phyloP scores from a whole-genome alignment of 768 basidiomycete genomes.

The Podaxis mareebaensis region DNA sequence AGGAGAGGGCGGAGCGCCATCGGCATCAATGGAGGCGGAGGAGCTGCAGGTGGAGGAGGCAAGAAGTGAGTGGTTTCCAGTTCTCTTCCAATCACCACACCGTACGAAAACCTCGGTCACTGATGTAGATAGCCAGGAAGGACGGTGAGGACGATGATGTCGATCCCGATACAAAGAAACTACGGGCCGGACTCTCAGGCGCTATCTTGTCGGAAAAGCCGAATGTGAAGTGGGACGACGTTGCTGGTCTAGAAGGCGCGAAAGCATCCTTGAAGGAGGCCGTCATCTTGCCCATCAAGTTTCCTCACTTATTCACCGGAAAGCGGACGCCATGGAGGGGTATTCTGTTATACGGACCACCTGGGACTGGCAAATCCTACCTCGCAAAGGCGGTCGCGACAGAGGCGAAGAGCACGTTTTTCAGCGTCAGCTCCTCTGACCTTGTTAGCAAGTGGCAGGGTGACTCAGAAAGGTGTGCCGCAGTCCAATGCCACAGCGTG shows the following conservation, averaged over 20 bases:
- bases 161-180: slow-evolving; percentile 95
- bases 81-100: neutral
- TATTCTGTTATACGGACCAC: slow-evolving; percentile 95
- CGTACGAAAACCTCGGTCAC: neutral
- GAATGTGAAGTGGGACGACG: slow-evolving; percentile 97
- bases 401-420: slow-evolving; percentile 99
- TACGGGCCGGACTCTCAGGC: slow-evolving; percentile 84
- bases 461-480: slow-evolving; percentile 86
- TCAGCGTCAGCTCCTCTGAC: slow-evolving; percentile 92
- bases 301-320: slow-evolving; percentile 97
- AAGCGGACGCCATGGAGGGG: slow-evolving; percentile 98
- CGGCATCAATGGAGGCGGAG: slow-evolving; percentile 48
- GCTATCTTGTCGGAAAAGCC: slow-evolving; percentile 94
- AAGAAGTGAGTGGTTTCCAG: slow-evolving; percentile 42
- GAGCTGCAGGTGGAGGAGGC: slow-evolving; percentile 37
- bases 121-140: slow-evolving; percentile 30
- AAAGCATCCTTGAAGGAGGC: slow-evolving; percentile 98
- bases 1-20: slow-evolving; percentile 54
- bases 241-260: slow-evolving; percentile 92
- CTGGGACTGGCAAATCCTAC: slow-evolving; percentile 96
- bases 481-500: neutral
- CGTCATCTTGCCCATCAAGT: slow-evolving; percentile 99
- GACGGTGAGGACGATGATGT: slow-evolving; percentile 66
- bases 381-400: slow-evolving; percentile 99
- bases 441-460: slow-evolving; percentile 99